A percentile compares a stretch with the other conserved stretches of the same genome.
phyloP scores from a whole-genome alignment of 139 green algal species.

The Chlorella vulgaris region DNA sequence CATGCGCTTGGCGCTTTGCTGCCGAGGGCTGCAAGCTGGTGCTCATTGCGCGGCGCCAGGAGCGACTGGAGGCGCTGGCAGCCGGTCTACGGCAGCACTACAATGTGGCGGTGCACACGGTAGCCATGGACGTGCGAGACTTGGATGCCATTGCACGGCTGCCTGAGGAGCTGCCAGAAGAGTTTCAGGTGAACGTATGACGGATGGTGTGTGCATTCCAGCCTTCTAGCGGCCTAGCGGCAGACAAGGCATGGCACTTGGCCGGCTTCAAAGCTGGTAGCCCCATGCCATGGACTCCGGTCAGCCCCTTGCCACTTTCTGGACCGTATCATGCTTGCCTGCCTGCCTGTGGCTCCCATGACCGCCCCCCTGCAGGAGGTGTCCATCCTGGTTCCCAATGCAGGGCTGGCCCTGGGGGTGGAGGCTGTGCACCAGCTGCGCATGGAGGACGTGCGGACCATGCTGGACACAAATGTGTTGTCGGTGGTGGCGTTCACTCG shows the following conservation, averaged over 20 bases:
- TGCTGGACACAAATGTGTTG: slow-evolving; percentile 86
- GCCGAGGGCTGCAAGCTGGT: slow-evolving; percentile 74
- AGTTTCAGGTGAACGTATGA: slow-evolving; percentile 45
- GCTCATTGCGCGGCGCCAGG: slow-evolving; percentile 68
- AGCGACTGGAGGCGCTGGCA: slow-evolving; percentile 61
- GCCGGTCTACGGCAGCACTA: background rate
- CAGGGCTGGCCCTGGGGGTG: slow-evolving; percentile 75
- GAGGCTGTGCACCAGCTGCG: slow-evolving; percentile 48
- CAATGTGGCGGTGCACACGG: slow-evolving; percentile 44
- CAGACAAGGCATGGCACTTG: background rate
- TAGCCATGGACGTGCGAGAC: slow-evolving; percentile 68
- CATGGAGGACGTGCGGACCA: slow-evolving; percentile 61
- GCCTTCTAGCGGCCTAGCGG: background rate
- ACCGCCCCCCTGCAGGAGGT: slow-evolving; percentile 60
- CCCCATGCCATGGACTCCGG: background rate
- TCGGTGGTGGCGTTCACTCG: slow-evolving; percentile 71
- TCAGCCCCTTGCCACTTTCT: background rate
- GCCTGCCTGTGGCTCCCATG: too few relatives aligned
- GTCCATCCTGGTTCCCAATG: slow-evolving; percentile 90
- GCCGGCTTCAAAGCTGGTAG: background rate
- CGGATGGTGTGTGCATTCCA: background rate
- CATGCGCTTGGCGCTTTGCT: slow-evolving; percentile 71
- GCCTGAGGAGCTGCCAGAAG: slow-evolving; percentile 50
- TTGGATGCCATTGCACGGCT: slow-evolving; percentile 50
- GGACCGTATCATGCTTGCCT: too few relatives aligned